Conservation (phyloP, 2,329 filamentous ascomycete genomes). For the Apiospora sp. region DNA sequence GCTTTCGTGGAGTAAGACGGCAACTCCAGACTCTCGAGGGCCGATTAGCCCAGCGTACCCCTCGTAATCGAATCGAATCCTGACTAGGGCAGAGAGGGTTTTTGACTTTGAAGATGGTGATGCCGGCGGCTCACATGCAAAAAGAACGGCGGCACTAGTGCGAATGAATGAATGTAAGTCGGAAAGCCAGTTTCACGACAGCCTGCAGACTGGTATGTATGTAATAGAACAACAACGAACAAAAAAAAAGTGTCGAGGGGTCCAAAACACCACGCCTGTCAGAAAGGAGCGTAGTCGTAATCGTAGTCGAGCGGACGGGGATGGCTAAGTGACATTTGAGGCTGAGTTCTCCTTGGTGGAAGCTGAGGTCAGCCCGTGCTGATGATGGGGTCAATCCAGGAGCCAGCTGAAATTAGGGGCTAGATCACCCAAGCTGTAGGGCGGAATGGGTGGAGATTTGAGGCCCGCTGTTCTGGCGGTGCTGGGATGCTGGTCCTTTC, state of each 20-base stretch:
- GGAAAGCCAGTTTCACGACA: conserved; percentile 23
- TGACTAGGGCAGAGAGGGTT: background rate
- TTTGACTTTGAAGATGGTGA: background rate
- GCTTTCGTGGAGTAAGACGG: background rate
- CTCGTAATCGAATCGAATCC: background rate
- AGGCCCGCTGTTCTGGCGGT: background rate
- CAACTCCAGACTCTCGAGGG: background rate
- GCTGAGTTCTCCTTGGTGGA: conserved; percentile 12
- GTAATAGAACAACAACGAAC: background rate
- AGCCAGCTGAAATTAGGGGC: conserved; percentile 16
- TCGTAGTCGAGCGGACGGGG: background rate
- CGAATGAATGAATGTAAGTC: conserved; percentile 3
- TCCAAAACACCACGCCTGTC: background rate
- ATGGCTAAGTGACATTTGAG: conserved; percentile 10
- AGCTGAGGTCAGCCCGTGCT: conserved; percentile 14
- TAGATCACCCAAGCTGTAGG: background rate
- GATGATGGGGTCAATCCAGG: background rate
- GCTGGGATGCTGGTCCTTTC: conserved; percentile 8
- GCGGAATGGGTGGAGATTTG: conserved; percentile 18
- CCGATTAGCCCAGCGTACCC: background rate
- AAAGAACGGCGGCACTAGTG: background rate
- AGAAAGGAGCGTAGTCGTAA: background rate
- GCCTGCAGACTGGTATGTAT: background rate
- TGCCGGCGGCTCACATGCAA: conserved; percentile 23
- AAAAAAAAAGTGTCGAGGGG: background rate